Evolutionary conservation across 306 rosid genomes (phyloP).

Genomic region (Prunus dulcis): DNA sequence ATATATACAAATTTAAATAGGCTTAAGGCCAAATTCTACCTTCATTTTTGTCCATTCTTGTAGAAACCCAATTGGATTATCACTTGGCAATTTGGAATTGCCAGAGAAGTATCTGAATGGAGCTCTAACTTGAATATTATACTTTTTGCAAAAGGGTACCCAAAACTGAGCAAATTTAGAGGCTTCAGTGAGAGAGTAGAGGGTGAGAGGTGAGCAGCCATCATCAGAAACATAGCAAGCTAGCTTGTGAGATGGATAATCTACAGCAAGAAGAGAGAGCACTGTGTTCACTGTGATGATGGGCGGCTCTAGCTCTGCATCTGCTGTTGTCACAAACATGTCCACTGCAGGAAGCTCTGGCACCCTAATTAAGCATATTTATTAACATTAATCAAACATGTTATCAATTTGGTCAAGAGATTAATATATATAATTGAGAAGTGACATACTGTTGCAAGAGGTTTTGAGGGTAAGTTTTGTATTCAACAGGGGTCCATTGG

Average conservation of each 20-base stretch:
- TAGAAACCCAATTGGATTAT: constrained; percentile 19
- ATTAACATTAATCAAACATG: not conserved
- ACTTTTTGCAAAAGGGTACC: constrained; percentile 66
- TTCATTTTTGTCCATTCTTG: constrained; percentile 38
- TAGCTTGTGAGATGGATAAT: constrained; percentile 66
- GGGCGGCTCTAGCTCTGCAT: constrained; percentile 62
- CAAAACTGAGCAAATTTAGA: constrained; percentile 53
- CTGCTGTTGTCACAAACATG: constrained; percentile 72
- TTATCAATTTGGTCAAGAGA: not conserved
- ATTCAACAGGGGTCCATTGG: constrained; percentile 48
- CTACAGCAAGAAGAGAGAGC: constrained; percentile 61
- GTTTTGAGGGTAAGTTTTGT: constrained; percentile 37
- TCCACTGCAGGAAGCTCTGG: constrained; percentile 62
- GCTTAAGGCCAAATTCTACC: constrained; percentile 23
- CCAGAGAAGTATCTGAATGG: constrained; percentile 54
- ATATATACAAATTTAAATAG: not conserved
- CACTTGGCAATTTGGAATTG: not conserved
- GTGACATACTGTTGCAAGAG: constrained; percentile 41
- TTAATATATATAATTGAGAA: not conserved
- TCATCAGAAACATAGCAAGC: constrained; percentile 87
- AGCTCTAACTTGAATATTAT: constrained; percentile 54
- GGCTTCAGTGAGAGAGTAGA: constrained; percentile 51
- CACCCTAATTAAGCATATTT: constrained; percentile 21
- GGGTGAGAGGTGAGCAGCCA: constrained; percentile 51
- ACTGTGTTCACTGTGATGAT: constrained; percentile 63